These are phyloP conservation scores for Cladophialophora immunda DNA, from an alignment of 2,329 filamentous ascomycete genomes.

Conservation along the genomic window DNA sequence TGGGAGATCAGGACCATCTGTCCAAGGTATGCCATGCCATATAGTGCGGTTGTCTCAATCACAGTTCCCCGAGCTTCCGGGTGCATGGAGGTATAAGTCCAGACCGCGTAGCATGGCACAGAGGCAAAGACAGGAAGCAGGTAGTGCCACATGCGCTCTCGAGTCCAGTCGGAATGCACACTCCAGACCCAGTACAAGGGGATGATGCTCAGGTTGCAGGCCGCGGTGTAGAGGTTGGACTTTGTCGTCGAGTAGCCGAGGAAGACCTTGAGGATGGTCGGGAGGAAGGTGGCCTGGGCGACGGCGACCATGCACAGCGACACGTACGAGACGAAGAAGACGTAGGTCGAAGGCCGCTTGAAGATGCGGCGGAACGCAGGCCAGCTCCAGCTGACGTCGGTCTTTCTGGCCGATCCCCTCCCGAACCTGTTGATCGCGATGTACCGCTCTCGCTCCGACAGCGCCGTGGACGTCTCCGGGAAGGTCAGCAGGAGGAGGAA, in stretches of 20 bases:
- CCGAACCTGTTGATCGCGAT: conserved; percentile 39
- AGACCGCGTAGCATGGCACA: conserved; percentile 39
- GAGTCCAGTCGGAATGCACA: conserved; percentile 37
- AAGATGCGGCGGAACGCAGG: conserved; percentile 36
- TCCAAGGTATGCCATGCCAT: conserved; percentile 38
- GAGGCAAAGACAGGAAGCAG: conserved; percentile 31
- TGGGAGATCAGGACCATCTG: conserved; percentile 34
- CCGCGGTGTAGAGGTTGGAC: conserved; percentile 38
- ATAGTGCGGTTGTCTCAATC: conserved; percentile 32
- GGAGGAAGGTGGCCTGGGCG: conserved; percentile 36
- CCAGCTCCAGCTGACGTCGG: conserved; percentile 35
- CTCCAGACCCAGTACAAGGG: conserved; percentile 34
- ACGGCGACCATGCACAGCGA: conserved; percentile 36
- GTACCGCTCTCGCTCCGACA: conserved; percentile 35
- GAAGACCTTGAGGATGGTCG: conserved; percentile 27
- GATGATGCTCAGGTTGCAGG: conserved; percentile 34
- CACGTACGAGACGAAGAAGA: conserved; percentile 37
- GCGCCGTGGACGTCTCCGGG: conserved; percentile 32
- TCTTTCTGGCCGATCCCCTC: conserved; percentile 34
- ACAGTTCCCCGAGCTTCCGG: conserved; percentile 18
- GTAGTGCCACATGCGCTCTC: conserved; percentile 41
- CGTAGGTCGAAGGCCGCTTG: conserved; percentile 37
- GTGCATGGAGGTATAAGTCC: conserved; percentile 37
- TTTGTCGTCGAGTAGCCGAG: conserved; percentile 31
- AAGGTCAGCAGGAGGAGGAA: conserved; percentile 36